These are phyloP conservation scores for Cornus suecica DNA, from an alignment of 148 eudicot genomes.

Conservation along the genomic window DNA sequence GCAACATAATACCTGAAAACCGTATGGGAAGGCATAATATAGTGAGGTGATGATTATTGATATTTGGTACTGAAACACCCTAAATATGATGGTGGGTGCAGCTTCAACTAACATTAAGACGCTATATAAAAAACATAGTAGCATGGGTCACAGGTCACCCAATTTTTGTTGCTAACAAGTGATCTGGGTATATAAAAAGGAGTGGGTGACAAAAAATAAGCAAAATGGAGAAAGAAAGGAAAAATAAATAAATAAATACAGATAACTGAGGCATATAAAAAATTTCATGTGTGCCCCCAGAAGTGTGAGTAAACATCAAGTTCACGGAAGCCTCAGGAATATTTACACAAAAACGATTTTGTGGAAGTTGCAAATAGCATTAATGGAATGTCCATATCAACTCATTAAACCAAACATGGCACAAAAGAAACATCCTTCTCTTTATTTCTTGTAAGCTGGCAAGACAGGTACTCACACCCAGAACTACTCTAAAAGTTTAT, in stretches of 20 bases:
- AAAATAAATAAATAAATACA: not conserved
- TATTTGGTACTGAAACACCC: conserved; percentile 3
- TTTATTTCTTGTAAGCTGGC: not conserved
- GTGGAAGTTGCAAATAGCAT: not conserved
- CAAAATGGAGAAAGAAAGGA: not conserved
- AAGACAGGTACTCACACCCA: too few species aligned
- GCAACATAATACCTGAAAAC: conserved; percentile 82
- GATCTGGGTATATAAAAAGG: not conserved
- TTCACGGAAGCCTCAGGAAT: not conserved
- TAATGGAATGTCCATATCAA: not conserved
- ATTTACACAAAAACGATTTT: not conserved
- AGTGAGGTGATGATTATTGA: not conserved
- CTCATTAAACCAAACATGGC: not conserved
- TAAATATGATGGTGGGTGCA: not conserved
- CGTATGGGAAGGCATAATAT: not conserved
- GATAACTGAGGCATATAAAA: not conserved
- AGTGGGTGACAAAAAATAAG: not conserved
- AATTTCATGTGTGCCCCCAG: not conserved
- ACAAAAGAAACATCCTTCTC: not conserved
- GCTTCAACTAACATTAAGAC: not conserved
- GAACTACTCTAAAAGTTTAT: too few species aligned
- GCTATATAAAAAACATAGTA: not conserved
- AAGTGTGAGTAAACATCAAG: not conserved
- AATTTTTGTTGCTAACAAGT: not conserved
- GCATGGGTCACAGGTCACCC: not conserved